Evolutionary conservation across 345 rosid genomes (phyloP).

Genomic region (Carallia brachiata): DNA sequence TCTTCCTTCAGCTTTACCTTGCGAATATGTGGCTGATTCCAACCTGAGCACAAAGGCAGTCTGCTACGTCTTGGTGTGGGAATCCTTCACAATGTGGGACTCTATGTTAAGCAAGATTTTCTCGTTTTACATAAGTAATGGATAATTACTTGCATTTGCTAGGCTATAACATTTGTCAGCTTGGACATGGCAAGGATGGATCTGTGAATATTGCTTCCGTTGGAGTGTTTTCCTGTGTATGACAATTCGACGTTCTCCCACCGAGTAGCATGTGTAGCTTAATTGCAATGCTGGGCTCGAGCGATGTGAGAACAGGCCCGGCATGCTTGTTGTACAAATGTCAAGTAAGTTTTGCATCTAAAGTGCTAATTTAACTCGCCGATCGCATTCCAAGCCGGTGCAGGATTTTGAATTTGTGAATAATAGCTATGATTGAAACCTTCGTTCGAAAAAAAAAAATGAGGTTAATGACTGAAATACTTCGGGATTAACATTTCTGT

Average conservation of each 20-base stretch:
- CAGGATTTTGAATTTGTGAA: too few relatives aligned
- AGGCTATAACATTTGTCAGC: constrained; percentile 5
- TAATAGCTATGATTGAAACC: too few relatives aligned
- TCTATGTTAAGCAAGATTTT: too few relatives aligned
- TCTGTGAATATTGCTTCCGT: background rate
- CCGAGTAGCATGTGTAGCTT: too few relatives aligned
- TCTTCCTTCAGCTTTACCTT: background rate
- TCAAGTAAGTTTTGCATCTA: background rate
- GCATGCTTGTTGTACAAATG: background rate
- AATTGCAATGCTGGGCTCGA: too few relatives aligned
- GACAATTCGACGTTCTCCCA: too few relatives aligned
- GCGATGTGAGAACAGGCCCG: too few relatives aligned
- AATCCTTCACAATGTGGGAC: background rate
- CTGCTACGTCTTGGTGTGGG: background rate
- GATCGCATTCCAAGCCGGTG: too few relatives aligned
- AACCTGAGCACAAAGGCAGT: background rate
- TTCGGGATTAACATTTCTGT: too few relatives aligned
- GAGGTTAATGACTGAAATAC: too few relatives aligned
- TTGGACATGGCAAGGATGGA: background rate
- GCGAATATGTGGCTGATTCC: background rate
- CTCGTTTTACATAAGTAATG: background rate
- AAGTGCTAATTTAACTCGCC: too few relatives aligned
- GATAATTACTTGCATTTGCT: background rate
- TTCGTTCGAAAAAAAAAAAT: too few relatives aligned
- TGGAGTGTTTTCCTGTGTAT: background rate